A percentile compares a stretch with the other conserved stretches of the same genome.
phyloP scores from a whole-genome alignment of 371 early-diverging fungal genomes.

The Lichtheimia corymbifera region DNA sequence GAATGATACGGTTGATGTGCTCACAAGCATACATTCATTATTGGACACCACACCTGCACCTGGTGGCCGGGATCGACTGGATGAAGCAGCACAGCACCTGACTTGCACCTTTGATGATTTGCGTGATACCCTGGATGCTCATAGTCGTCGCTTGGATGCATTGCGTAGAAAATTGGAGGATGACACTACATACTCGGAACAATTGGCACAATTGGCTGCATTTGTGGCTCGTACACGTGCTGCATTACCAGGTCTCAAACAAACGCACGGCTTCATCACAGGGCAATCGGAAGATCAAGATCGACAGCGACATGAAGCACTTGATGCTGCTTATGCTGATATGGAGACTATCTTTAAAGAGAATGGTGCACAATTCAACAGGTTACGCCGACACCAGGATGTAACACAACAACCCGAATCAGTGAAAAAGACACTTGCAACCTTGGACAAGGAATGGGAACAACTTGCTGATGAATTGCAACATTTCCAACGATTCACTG shows the following conservation, averaged over 20 bases:
- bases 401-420: constrained; percentile 20
- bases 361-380: constrained; percentile 19
- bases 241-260: constrained; percentile 39
- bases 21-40: constrained; percentile 30
- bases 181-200: constrained; percentile 36
- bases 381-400: constrained; percentile 15
- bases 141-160: constrained; percentile 21
- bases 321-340: constrained; percentile 17
- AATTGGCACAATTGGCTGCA: constrained; percentile 20
- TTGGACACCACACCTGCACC: constrained; percentile 24
- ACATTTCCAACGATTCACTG: constrained; percentile 24
- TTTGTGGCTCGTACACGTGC: constrained; percentile 34
- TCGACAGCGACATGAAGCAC: constrained; percentile 24
- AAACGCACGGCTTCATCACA: constrained; percentile 47
- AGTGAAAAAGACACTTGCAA: constrained; percentile 15
- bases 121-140: constrained; percentile 30
- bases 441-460: constrained; percentile 33
- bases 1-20: constrained; percentile 36
- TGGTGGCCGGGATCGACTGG: constrained; percentile 20
- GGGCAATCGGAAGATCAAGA: constrained; percentile 49
- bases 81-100: constrained; percentile 29
- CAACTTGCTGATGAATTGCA: constrained; percentile 27
- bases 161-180: constrained; percentile 38
- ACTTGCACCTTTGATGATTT: constrained; percentile 35
- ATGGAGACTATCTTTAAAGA: constrained; percentile 19